Evolutionary conservation across 2,329 filamentous ascomycete genomes (phyloP).

Genomic region (Phialophora chinensis): DNA sequence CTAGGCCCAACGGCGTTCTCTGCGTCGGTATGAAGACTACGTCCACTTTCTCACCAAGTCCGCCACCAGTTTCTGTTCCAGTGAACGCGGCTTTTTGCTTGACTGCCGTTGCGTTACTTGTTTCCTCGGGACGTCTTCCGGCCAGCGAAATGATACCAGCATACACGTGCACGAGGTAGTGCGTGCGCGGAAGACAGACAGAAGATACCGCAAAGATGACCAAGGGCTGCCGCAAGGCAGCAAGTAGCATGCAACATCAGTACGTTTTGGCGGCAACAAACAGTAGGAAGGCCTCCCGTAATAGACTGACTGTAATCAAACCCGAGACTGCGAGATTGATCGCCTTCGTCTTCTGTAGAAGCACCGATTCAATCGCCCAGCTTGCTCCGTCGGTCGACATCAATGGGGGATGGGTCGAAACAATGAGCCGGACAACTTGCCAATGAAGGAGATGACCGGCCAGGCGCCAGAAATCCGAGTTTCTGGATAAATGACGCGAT

Average conservation of each 20-base stretch:
- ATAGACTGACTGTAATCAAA: background rate
- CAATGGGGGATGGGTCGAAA: too few species aligned
- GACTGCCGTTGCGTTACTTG: background rate
- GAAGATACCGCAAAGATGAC: background rate
- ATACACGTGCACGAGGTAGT: background rate
- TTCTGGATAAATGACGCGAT: background rate
- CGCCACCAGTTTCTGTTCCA: background rate
- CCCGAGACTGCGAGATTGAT: background rate
- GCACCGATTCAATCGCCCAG: background rate
- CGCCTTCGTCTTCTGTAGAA: background rate
- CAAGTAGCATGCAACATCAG: background rate
- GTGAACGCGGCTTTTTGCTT: background rate
- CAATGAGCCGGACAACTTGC: background rate
- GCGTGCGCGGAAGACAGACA: background rate
- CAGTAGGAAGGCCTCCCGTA: too few species aligned
- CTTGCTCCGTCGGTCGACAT: background rate
- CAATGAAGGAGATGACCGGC: background rate
- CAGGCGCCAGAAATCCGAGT: background rate
- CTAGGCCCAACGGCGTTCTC: background rate
- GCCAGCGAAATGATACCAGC: background rate
- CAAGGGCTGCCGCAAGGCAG: background rate
- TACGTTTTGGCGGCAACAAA: too few species aligned
- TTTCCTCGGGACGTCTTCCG: background rate
- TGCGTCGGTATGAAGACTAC: background rate
- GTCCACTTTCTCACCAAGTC: background rate